Conservation (phyloP, 176 grass and related monocot species). For the Calamus simplicifolius region DNA sequence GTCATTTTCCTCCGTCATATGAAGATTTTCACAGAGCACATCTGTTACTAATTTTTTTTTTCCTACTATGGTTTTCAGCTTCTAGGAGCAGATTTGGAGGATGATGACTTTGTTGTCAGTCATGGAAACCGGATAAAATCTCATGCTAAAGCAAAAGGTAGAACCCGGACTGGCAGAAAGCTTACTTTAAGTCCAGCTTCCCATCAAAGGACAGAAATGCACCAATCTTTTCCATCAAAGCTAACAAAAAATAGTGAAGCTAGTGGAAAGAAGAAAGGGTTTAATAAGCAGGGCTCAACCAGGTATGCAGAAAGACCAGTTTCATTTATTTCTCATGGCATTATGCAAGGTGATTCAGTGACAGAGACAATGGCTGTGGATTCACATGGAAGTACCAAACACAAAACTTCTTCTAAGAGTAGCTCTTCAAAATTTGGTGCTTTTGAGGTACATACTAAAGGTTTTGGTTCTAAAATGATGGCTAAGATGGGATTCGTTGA, state of each 20-base stretch:
- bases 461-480: slow-evolving; percentile 97
- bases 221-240: slow-evolving; percentile 32
- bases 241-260: slow-evolving; percentile 22
- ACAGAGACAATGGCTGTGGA: slow-evolving; percentile 29
- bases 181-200: too few relatives aligned
- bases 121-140: slow-evolving; percentile 31
- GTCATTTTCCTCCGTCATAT: too few relatives aligned
- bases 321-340: slow-evolving; percentile 68
- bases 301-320: slow-evolving; percentile 52
- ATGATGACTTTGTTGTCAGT: slow-evolving; percentile 49
- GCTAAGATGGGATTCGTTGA: slow-evolving; percentile 93
- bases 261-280: slow-evolving; percentile 25
- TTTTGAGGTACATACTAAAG: slow-evolving; percentile 83
- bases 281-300: slow-evolving; percentile 22
- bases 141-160: slow-evolving; percentile 10
- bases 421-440: slow-evolving; percentile 35
- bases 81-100: slow-evolving; percentile 32
- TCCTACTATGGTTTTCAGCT: slow-evolving; percentile 33
- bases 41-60: background rate
- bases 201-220: slow-evolving; percentile 2
- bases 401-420: slow-evolving; percentile 22
- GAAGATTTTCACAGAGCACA: too few relatives aligned
- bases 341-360: slow-evolving; percentile 45
- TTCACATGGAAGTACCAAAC: slow-evolving; percentile 18
- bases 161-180: background rate